A percentile compares a stretch with the other conserved stretches of the same genome.
Conservation (phyloP, 805 yeast genomes). For the Yamadazyma sp. region DNA sequence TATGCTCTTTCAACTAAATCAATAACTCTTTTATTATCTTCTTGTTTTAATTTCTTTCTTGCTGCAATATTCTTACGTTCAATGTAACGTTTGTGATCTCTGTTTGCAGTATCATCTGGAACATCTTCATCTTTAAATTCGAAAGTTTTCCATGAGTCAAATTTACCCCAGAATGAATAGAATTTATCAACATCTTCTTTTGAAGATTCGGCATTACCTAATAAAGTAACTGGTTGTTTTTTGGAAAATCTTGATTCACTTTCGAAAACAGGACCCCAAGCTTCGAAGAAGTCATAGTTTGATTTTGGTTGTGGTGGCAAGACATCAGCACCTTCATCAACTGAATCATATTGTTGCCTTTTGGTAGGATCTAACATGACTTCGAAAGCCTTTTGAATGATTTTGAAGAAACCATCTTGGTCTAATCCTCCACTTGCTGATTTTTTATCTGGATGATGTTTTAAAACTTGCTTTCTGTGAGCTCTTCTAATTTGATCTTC, state of each 20-base stretch:
- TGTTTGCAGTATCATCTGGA: constrained; percentile 98
- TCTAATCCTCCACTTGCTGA: constrained; percentile 86
- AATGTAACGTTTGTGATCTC: constrained; percentile 98
- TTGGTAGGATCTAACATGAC: constrained; percentile 78
- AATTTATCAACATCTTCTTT: constrained; percentile 85
- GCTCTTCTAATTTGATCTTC: constrained; percentile 94
- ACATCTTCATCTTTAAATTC: constrained; percentile 98
- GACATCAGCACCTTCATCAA: constrained; percentile 85
- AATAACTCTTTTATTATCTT: constrained; percentile 86
- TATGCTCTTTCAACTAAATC: constrained; percentile 86
- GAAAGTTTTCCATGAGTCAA: constrained; percentile 97
- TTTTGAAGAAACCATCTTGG: constrained; percentile 95
- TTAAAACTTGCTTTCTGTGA: constrained; percentile 93
- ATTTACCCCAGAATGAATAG: constrained; percentile 89
- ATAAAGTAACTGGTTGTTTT: constrained; percentile 80
- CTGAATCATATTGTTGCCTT: constrained; percentile 94
- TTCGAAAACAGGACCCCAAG: constrained; percentile 90
- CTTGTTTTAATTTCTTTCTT: constrained; percentile 96
- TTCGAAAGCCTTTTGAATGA: constrained; percentile 96
- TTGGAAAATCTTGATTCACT: constrained; percentile 90
- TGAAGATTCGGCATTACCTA: constrained; percentile 66
- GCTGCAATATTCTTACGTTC: constrained; percentile 97
- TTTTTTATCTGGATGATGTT: constrained; percentile 98
- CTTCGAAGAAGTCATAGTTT: constrained; percentile 80
- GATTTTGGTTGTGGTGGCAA: constrained; percentile 67